Base-by-base conservation (phyloP, 192 early-diverging fungal species). In the Phlyctochytrium bullatum region DNA sequence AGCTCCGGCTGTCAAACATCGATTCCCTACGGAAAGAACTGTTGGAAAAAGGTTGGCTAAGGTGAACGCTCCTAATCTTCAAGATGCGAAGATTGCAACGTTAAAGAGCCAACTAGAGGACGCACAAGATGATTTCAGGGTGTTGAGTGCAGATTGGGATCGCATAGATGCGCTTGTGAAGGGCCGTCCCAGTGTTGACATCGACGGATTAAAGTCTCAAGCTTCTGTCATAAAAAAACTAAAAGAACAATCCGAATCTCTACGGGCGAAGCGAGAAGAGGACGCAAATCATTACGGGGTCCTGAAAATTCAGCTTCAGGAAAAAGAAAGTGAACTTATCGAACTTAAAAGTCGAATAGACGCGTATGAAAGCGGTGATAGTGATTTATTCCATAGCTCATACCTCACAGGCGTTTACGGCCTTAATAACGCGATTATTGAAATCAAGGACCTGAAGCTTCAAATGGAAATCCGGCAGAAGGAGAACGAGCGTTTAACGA, bases 131-230 rank as follows among this genome's bases (percentile, higher is more conserved):
- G 83, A 85, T 52, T 80, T 85, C 65, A 80, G 84, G 69, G 59
- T 82, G 27, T 71, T 85, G 4, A 76, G 72, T 34, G 14, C 79
- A n/a, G 83, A 85, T 62, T 85, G 81, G 81, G 78, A 81, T 53
- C 33, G 75, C 40, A 64, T 85, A 17, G 82, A 84, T 62, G 28
- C 66, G 29, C 54, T 68, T 14, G 52, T 82, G 30, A 23, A 69
- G 35, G 62, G 30, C 23, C 57, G 59, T 24, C 23, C 66, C 1
- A 57, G 66, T 29, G 66, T 53, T 6, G 66, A 67, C 29, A 32
- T 67, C 24, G 66, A 67, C 31, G 66, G 66, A 32, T 29, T 67
- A 25, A 10, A 32, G 25, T 59, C 56, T n/a, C 66, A 67, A 31
- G 66, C 69, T 25, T 58, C 69, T 3, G 33, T 75, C 17, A 71